These are phyloP conservation scores for Mortierella claussenii DNA, from an alignment of 192 early-diverging fungal species.

Conservation along the genomic window DNA sequence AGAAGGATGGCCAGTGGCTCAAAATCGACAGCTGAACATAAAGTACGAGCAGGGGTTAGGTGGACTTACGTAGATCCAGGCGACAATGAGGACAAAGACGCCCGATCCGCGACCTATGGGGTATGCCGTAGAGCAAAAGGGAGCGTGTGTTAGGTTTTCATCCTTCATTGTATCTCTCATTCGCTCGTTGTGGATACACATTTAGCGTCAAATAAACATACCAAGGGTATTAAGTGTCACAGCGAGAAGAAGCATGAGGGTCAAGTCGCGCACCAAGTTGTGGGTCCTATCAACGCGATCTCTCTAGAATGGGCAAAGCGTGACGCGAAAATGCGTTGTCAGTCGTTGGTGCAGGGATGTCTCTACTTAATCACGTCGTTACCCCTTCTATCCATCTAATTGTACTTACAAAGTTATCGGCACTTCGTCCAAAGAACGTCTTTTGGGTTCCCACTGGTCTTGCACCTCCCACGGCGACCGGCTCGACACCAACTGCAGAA, in stretches of 20 bases:
- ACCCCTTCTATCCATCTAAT: too few relatives aligned
- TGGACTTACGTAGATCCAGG: constrained; percentile 36
- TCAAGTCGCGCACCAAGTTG: constrained; percentile 34
- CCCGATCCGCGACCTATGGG: constrained; percentile 25
- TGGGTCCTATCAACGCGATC: constrained; percentile 17
- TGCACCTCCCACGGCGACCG: too few relatives aligned
- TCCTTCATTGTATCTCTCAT: too few relatives aligned
- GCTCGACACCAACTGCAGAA: not conserved
- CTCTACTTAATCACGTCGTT: too few relatives aligned
- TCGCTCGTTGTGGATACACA: too few relatives aligned
- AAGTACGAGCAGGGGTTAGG: not conserved
- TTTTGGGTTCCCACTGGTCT: not conserved
- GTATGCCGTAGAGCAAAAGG: too few relatives aligned
- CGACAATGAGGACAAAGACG: constrained; percentile 9
- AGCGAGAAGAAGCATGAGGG: constrained; percentile 40
- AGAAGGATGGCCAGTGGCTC: not conserved
- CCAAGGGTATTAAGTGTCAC: constrained; percentile 44
- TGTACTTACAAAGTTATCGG: constrained; percentile 20
- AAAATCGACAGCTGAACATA: too few relatives aligned
- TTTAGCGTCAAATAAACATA: not conserved
- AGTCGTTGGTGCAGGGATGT: too few relatives aligned
- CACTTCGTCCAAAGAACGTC: not conserved
- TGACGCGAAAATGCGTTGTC: too few relatives aligned
- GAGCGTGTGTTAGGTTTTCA: too few relatives aligned
- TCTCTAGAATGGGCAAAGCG: constrained; percentile 8